Base-by-base conservation (phyloP, 768 basidiomycete species). In the Ephemerocybe angulata region DNA sequence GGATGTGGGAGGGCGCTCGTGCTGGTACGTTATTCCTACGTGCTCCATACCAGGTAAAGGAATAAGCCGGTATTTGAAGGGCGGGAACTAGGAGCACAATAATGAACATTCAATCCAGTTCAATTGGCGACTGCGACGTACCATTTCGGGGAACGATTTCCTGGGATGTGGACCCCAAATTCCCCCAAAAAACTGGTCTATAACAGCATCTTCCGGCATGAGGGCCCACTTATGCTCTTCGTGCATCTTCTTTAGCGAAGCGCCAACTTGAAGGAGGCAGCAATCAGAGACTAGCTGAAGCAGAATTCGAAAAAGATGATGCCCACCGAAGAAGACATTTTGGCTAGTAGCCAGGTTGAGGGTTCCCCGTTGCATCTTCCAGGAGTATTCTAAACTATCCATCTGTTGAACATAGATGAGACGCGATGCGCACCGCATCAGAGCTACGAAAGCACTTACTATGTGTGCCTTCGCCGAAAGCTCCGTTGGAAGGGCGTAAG, bases 341-440 rank as follows among this genome's bases (percentile, higher is more conserved):
- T 41, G 46, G 48, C 52, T 28, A 25, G 56, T 57, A 30, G 52
- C 56, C 41, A 57, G 56, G 37, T 57, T 57, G 51, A 57, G 27
- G 30, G 52, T 53, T 31, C 48, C 29, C 30, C 40, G n/a, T 28
- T 28, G 50, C 56, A 57, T 46, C 41, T 44, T 40, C 56, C 56
- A 57, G 30, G 25, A 6, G 51, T 52, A 57, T 40, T 57, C 38
- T 4, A 55, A 47, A 29, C 31, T 2, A 22, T 38, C 30, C 19
- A 55, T 29, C 54, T 55, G 38, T 46, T 46, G 29, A 47, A 54
- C 28, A 15, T 33, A 11, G 48, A 17, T n/a, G 33, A 19, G 30
- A 5, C 27, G 38, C 19, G 35, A 48, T 28, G 29, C 17, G 44
- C n/a, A 55, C 7, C 19, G 33, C n/a, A 31, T 4, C 22, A 50